A percentile compares a stretch with the other conserved stretches of the same genome.
These are phyloP conservation scores for Agapanthus africanus DNA, from an alignment of 106 monocot genomes.

Conservation along the genomic window DNA sequence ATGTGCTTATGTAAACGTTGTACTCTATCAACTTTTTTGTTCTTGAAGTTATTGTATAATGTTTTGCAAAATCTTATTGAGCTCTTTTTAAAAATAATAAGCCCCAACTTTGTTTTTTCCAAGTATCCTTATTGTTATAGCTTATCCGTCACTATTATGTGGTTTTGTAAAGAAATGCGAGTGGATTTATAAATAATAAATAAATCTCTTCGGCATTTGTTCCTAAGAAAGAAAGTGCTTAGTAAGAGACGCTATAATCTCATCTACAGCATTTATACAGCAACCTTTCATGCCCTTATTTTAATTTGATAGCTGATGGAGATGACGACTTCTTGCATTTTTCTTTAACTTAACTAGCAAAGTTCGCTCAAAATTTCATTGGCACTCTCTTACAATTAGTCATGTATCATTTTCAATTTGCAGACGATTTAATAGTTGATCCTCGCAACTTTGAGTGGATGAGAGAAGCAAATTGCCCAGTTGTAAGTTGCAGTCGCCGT, in stretches of 20 bases:
- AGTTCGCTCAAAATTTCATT: neutral
- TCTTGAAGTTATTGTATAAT: neutral
- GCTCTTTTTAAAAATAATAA: neutral
- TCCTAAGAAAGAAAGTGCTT: neutral
- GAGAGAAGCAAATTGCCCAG: slow-evolving; percentile 56
- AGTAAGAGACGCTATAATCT: neutral
- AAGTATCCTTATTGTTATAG: neutral
- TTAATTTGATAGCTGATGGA: neutral
- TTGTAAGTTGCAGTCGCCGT: neutral
- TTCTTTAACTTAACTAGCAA: neutral
- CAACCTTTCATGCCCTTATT: neutral
- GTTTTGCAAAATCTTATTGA: neutral
- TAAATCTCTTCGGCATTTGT: neutral
- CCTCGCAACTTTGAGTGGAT: slow-evolving; percentile 93
- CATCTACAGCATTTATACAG: no score
- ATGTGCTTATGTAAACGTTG: neutral
- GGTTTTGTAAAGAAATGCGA: neutral
- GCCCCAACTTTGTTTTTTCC: neutral
- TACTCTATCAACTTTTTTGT: neutral
- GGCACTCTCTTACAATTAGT: neutral
- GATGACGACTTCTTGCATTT: neutral
- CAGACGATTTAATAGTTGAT: slow-evolving; percentile 94
- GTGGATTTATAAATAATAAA: neutral
- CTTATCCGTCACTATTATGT: neutral
- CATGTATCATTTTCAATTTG: slow-evolving; percentile 3